Evolutionary conservation across 2,329 filamentous ascomycete genomes (phyloP).

Genomic region (Fusarium sp.): DNA sequence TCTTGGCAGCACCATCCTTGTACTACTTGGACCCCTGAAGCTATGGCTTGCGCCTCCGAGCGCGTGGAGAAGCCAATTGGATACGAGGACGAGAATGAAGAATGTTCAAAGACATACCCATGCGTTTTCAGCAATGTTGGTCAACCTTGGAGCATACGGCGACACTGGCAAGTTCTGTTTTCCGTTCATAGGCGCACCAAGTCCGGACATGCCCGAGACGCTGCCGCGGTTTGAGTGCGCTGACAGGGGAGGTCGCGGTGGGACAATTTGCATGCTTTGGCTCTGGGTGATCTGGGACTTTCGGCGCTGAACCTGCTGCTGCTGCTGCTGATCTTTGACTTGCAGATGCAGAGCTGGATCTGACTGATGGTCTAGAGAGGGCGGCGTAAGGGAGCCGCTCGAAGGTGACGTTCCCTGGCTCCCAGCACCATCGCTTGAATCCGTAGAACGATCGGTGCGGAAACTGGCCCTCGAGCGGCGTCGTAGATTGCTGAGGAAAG

Average conservation of each 20-base stretch:
- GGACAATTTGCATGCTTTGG: conserved; percentile 40
- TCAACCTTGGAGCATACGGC: conserved; percentile 82
- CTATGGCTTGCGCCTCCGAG: conserved; percentile 27
- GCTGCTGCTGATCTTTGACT: conserved; percentile 60
- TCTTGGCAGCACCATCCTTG: conserved; percentile 20
- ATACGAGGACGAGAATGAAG: conserved; percentile 17
- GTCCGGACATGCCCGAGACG: conserved; percentile 72
- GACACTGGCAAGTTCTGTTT: conserved; percentile 74
- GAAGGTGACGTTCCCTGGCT: conserved; percentile 72
- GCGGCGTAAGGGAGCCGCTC: conserved; percentile 79
- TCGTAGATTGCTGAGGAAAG: conserved; percentile 79
- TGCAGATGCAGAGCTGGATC: conserved; percentile 74
- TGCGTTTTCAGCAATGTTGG: conserved; percentile 83
- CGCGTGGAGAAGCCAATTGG: conserved; percentile 23
- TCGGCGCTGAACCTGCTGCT: conserved; percentile 32
- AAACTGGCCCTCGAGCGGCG: conserved; percentile 82
- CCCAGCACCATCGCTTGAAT: conserved; percentile 70
- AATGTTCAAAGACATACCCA: conserved; percentile 73
- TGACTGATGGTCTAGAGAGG: conserved; percentile 76
- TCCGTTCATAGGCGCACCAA: conserved; percentile 67
- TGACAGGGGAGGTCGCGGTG: conserved; percentile 54
- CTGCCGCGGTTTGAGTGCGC: conserved; percentile 70
- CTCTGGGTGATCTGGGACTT: conserved; percentile 35
- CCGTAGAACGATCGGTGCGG: conserved; percentile 71
- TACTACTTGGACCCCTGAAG: conserved; percentile 23